A percentile compares a stretch with the other conserved stretches of the same genome.
phyloP scores from a whole-genome alignment of 306 rosid genomes.

The Acacia crassicarpa region DNA sequence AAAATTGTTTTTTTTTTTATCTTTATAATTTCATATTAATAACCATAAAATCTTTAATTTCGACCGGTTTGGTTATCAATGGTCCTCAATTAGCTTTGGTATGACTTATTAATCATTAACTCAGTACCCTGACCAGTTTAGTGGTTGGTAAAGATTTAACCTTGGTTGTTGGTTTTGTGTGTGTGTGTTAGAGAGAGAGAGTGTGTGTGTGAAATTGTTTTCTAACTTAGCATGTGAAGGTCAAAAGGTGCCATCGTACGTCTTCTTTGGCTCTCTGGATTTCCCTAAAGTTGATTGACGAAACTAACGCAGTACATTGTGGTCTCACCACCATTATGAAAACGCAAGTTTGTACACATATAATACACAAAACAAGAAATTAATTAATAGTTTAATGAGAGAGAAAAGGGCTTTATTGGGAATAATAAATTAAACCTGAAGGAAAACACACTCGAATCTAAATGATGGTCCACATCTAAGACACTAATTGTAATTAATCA shows the following conservation, averaged over 20 bases:
- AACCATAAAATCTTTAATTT: no score
- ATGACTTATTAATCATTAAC: no score
- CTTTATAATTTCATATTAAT: no score
- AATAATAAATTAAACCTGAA: no score
- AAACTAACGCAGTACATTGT: conserved; percentile 9
- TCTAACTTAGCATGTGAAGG: not conserved
- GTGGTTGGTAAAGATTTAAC: no score
- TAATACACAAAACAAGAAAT: not conserved
- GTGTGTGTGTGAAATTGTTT: not conserved
- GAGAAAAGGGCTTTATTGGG: not conserved
- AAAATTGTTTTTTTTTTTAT: no score
- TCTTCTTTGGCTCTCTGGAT: not conserved
- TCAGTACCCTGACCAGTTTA: no score
- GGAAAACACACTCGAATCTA: not conserved
- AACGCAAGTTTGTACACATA: not conserved
- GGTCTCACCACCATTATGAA: conserved; percentile 1
- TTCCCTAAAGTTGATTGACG: not conserved
- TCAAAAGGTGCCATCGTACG: conserved; percentile 35
- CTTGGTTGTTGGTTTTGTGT: no score
- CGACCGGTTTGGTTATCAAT: no score
- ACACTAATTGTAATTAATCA: no score
- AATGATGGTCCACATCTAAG: not conserved
- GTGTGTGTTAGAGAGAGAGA: no score
- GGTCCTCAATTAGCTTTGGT: no score
- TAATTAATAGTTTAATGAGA: not conserved